Base-by-base conservation (phyloP, 805 yeast species). In the Geotrichum ghanense region DNA sequence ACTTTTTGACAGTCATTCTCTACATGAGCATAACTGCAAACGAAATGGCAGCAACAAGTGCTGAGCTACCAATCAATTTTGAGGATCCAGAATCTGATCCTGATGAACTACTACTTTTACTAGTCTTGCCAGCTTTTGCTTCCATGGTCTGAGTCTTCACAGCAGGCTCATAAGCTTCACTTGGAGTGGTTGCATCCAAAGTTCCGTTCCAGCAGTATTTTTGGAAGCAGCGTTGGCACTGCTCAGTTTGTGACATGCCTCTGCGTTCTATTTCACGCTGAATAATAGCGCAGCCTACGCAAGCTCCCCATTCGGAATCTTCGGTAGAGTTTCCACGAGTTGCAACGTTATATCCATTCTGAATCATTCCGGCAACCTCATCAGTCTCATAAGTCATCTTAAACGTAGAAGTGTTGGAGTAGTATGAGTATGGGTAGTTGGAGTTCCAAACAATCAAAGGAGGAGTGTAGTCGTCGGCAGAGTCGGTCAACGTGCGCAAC, bases 251-350 rank as follows among this genome's bases (percentile, higher is more conserved):
- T 14, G 69, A 63, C 9, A 69, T 62, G 19, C 79, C 79, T 27
- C 70, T 64, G 59, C 88, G 72, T 65, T 85, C 92, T 58, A 81
- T 79, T 39, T 81, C 76, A 61, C 95, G 77, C 66, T 85, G 81
- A 49, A 85, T 71, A 42, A 86, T 74, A 7, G 94, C 95, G 70
- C 95, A 86, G 2, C 83, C 84, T 43, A 86, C 72, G 68, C 95
- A 86, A 4, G 78, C 73, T 39, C 75, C 67, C 80, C 84, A 86
- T 37, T 82, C 78, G 3, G 66, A 59, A 53, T 83, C 94, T 21
- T 79, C 58, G 12, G 94, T 81, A 21, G 75, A 64, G 60, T 84
- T 85, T 48, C 71, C 69, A 57, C 82, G 74, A 1, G 89, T 70
- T 10, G 81, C 74, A 12, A 75, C 72, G 55, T 83, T 85, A 59